Conservation (phyloP, 1,284 basidiomycete genomes). For the Trichosporon sp. region DNA sequence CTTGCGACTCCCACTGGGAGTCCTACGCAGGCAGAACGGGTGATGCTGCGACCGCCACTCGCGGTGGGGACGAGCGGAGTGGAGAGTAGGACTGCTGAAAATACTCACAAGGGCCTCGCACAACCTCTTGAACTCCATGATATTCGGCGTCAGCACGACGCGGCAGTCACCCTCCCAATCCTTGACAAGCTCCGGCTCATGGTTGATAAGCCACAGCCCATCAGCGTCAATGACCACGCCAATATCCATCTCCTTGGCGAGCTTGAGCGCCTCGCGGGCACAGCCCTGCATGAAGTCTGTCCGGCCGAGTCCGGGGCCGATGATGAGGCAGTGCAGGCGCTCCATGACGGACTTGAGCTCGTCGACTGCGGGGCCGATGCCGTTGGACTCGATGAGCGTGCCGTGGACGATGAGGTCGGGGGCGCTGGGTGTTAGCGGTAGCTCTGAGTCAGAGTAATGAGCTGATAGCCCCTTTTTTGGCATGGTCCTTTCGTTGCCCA, state of each 20-base stretch:
- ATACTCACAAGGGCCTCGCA: constrained; percentile 62
- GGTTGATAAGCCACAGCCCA: constrained; percentile 50
- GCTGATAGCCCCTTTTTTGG: not conserved
- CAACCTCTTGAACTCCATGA: constrained; percentile 85
- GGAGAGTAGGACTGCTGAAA: too few relatives aligned
- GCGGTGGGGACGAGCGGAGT: too few relatives aligned
- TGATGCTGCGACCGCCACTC: too few relatives aligned
- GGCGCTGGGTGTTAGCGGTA: constrained; percentile 23
- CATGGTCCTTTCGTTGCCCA: too few relatives aligned
- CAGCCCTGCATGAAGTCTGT: constrained; percentile 81
- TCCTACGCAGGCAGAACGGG: too few relatives aligned
- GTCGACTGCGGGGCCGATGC: constrained; percentile 27
- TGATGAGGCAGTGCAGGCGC: constrained; percentile 83
- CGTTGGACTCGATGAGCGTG: constrained; percentile 55
- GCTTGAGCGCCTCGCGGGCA: constrained; percentile 51
- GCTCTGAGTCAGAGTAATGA: not conserved
- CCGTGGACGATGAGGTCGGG: constrained; percentile 94
- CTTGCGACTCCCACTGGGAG: too few relatives aligned
- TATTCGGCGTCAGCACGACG: constrained; percentile 74
- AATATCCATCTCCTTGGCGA: constrained; percentile 59
- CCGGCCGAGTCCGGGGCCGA: constrained; percentile 88
- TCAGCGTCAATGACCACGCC: constrained; percentile 93
- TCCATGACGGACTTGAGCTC: constrained; percentile 65
- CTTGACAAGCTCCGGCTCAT: constrained; percentile 63
- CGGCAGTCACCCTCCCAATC: constrained; percentile 52